Evolutionary conservation across 345 rosid genomes (phyloP), one percentile per base, ranked within the genome.

Genomic region (Bretschneidera sinensis): DNA sequence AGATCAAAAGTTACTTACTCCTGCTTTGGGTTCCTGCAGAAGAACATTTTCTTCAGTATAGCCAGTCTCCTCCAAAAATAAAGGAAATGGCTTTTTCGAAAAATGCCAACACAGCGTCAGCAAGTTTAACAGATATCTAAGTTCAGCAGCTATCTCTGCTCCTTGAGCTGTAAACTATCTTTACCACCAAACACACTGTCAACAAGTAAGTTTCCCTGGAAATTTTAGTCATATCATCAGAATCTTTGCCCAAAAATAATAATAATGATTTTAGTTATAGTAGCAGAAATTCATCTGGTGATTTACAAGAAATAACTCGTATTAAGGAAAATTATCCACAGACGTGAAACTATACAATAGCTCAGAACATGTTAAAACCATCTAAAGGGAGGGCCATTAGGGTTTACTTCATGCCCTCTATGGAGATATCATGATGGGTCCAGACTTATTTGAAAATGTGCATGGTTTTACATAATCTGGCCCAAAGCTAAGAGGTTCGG

Each of bases 11-110:
- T 58, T 21, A 59, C 84, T 72, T 79, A 92, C 98, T 70, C 98
- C 98, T 59, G 98, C 97, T 79, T 92, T 92, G 25, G 98, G 97
- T 67, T 92, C 94, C 51, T 92, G 98, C 71, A 92, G 78, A 71
- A 92, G 88, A 62, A 92, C 96, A 43, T 84, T 62, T 52, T 85
- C 96, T 71, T 81, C 76, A 0, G 75, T 60, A 74, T 79, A 84
- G 43, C 97, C 98, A 6, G 89, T 89, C 79, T 89, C 97, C 76
- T 81, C 87, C 73, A 92, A 75, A 63, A 92, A 92, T 59, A 80
- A 62, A 18, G 84, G 88, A 66, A 92, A 89, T 17, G 94, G 82
- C 67, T 89, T 92, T 67, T 92, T 92, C 47, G 98, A 92, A 68
- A 92, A 89, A 79, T 87, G 95, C 98, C 97, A 89, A 71, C 98